Conservation (phyloP, 352 stramenopile species). For the Thalassiosira exigua region DNA sequence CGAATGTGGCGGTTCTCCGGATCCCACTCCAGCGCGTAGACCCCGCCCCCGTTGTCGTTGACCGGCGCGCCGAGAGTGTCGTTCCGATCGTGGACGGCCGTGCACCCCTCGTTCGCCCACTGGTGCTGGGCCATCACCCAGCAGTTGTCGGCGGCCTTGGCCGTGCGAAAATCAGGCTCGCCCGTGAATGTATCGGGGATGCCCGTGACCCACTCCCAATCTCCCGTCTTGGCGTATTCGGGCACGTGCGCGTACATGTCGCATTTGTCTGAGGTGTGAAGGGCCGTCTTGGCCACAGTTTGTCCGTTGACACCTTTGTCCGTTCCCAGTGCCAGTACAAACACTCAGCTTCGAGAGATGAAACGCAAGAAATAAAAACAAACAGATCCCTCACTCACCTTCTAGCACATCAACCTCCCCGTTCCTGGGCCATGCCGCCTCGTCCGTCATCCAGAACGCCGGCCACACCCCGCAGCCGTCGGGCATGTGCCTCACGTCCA, state of each 20-base stretch:
- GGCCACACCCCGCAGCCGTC: conserved; percentile 80
- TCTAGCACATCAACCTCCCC: conserved; percentile 85
- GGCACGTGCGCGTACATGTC: conserved; percentile 82
- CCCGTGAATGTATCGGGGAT: conserved; percentile 78
- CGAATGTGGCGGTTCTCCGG: conserved; percentile 75
- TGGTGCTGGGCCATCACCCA: conserved; percentile 83
- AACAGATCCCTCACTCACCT: no score
- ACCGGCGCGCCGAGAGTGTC: conserved; percentile 71
- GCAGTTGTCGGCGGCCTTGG: conserved; percentile 76
- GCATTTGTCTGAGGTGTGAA: conserved; percentile 79
- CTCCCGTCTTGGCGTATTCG: conserved; percentile 70
- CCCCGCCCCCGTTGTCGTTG: conserved; percentile 78
- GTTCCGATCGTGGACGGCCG: conserved; percentile 64
- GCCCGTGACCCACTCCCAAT: conserved; percentile 74
- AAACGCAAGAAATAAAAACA: no score
- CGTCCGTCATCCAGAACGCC: conserved; percentile 84
- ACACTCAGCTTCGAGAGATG: no score
- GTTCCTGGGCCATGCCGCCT: conserved; percentile 67
- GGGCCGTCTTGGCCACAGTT: conserved; percentile 75
- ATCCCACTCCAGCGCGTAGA: conserved; percentile 84
- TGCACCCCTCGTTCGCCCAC: conserved; percentile 85
- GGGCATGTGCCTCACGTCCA: conserved; percentile 82
- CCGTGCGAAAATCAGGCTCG: conserved; percentile 55
- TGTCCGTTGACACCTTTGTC: conserved; percentile 77
- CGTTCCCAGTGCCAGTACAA: no score